Evolutionary conservation across 164 flowering plant genomes (phyloP).

Genomic region (Warburgia ugandensis): DNA sequence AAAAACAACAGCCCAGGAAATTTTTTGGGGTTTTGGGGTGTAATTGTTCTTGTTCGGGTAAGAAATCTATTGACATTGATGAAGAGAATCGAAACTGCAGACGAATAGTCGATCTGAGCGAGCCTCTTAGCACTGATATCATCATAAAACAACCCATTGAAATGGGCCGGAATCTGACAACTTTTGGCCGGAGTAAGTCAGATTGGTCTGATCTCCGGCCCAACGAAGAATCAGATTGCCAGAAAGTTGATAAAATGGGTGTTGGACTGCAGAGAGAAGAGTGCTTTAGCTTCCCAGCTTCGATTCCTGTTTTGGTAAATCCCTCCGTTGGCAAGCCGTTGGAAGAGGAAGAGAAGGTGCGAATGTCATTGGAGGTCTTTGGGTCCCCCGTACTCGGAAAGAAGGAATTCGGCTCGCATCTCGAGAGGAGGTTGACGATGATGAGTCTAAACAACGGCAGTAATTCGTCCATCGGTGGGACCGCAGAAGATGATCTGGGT

Average conservation of each 20-base stretch:
- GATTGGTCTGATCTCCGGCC: conserved; percentile 9
- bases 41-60: conserved; percentile 48
- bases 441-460: conserved; percentile 31
- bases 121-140: conserved; percentile 6
- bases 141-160: background rate
- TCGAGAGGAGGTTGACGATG: conserved; percentile 30
- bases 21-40: conserved; percentile 25
- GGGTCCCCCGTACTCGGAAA: conserved; percentile 35
- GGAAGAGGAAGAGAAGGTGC: conserved; percentile 16
- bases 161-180: conserved; percentile 6
- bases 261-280: conserved; percentile 16
- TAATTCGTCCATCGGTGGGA: conserved; percentile 1
- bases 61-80: conserved; percentile 35
- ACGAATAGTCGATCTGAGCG: conserved; percentile 6
- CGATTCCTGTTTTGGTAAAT: conserved; percentile 13
- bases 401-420: conserved; percentile 16
- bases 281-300: conserved; percentile 18
- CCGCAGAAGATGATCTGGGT: conserved; percentile 23
- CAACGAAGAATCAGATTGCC: conserved; percentile 9
- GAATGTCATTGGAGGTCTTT: conserved; percentile 46
- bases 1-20: background rate
- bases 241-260: background rate
- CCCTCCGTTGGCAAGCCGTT: conserved; percentile 6
- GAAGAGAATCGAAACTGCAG: conserved; percentile 3
- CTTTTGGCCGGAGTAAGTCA: conserved; percentile 1